Evolutionary conservation across 257 asterid species (phyloP).

Genomic region (Lycium ferocissimum): DNA sequence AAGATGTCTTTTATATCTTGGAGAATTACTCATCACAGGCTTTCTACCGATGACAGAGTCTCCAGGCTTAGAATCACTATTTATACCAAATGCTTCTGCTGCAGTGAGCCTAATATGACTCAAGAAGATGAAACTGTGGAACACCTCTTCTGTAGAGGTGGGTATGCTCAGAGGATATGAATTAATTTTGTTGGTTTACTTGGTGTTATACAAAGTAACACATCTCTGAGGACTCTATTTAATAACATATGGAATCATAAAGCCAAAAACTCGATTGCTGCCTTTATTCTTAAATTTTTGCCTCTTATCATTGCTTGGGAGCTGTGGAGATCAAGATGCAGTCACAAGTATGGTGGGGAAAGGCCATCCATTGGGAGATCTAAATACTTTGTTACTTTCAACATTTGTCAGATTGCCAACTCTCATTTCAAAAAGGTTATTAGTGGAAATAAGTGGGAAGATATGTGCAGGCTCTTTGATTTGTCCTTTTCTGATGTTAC

Average conservation of each 20-base stretch:
- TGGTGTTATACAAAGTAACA: not conserved
- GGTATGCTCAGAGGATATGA: not conserved
- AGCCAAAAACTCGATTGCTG: no score
- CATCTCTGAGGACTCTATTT: not conserved
- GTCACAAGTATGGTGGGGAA: not conserved
- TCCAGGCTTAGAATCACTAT: not conserved
- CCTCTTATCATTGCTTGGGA: not conserved
- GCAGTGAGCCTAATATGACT: not conserved
- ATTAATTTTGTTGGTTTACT: not conserved
- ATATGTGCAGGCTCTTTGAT: no score
- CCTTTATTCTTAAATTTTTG: no score
- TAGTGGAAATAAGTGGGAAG: not conserved
- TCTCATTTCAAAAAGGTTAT: not conserved
- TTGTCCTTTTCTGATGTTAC: no score
- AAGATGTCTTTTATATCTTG: not conserved
- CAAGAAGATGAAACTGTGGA: not conserved
- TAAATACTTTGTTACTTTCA: no score
- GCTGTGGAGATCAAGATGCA: not conserved
- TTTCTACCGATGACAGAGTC: not conserved
- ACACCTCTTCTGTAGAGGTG: not conserved
- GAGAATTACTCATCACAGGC: not conserved
- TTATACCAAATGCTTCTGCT: no score
- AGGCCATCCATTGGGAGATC: not conserved
- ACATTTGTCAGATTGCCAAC: not conserved
- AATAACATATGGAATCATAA: no score